Base-by-base conservation (phyloP, 1,284 basidiomycete genomes). In the Trichosporon sp. region DNA sequence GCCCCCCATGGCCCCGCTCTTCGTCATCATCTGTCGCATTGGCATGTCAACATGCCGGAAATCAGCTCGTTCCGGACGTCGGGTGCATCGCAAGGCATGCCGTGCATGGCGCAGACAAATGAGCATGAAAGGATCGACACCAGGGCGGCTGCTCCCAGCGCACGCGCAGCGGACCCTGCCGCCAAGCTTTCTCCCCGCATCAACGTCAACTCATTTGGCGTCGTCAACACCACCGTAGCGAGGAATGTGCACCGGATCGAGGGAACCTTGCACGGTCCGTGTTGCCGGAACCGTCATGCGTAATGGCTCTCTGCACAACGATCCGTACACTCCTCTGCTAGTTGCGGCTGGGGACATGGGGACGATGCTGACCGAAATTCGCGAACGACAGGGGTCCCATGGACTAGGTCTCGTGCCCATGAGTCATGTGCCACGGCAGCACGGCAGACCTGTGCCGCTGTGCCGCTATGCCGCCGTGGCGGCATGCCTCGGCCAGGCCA, bases 61-160 rank as follows among this genome's bases (percentile, higher is more conserved):
- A n/a, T 4, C 43, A n/a, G 2, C 35, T 16, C 43, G 43, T n/a
- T n/a, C 16, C 43, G 43, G 16, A 40, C 38, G 11, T 40, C 38
- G 38, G 38, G 38, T 40, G 38, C 38, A 1, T 40, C 10, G 38
- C 38, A 37, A 37, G 35, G 8, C 38, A 40, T 40, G 38, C 38
- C 38, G 8, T 40, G 38, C 38, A 40, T 40, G 38, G 43, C 43
- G 14, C 16, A 12, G 16, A 26, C 26, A 46, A 37, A 10, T 37
- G 43, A 46, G 43, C 43, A 46, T 46, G n/a, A 46, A 46, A 46
- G 43, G 43, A 46, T 46, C 43, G 43, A 46, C 43, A 46, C 43
- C 43, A 46, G 43, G 43, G 43, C 43, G 26, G 26, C 26, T 26
- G 8, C 35, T 37, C 5, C 40, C 26, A 43, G 40, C 40, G 40